Base-by-base conservation (phyloP, 2,329 filamentous ascomycete genomes). In the Fusarium nanum region DNA sequence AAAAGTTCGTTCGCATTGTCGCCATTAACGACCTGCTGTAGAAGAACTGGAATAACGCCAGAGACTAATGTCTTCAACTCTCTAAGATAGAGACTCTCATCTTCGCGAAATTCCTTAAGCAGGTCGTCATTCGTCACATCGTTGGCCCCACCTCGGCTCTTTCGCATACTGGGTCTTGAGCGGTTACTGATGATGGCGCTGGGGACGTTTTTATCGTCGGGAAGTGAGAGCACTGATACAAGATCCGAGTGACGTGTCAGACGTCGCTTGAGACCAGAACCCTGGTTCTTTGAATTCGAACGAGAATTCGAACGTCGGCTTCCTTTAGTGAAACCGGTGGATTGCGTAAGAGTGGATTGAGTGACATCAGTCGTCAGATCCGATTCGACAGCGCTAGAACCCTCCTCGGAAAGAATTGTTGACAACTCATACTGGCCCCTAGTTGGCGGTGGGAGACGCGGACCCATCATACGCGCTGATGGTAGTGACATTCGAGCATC, bases 61-160 rank as follows among this genome's bases (percentile, higher is more conserved):
- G 97, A 94, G 10, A 98, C 94, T 32, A 99, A 82, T 1, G 96
- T 98, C 76, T 94, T 93, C 32, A 99, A 86, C 80, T 99, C 96
- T 57, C 94, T 88, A 80, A 92, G 91, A 77, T 98, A 99, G 72
- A 96, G 92, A 46, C 88, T 83, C 79, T 99, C 96, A 73, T 98
- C 96, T 7, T 91, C 88, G 13, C 88, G 85, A 68, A 99, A 89
- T 76, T 97, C 94, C 55, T 87, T 86, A 78, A 98, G 86, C 22
- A 98, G 83, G 68, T 95, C 93, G 23, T 88, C 85, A 13, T 93
- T 85, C 2, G 91, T 94, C 42, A 92, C 89, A 59, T 87, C 89
- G 30, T 88, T 87, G 13, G 90, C 83, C 37, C 87, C 86, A 75
- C 88, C 92, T 63, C 90, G 89, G 73, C 89, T 89, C 28, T 91